Base-by-base conservation (phyloP, 2,329 filamentous ascomycete species). In the Monosporascus sp. region DNA sequence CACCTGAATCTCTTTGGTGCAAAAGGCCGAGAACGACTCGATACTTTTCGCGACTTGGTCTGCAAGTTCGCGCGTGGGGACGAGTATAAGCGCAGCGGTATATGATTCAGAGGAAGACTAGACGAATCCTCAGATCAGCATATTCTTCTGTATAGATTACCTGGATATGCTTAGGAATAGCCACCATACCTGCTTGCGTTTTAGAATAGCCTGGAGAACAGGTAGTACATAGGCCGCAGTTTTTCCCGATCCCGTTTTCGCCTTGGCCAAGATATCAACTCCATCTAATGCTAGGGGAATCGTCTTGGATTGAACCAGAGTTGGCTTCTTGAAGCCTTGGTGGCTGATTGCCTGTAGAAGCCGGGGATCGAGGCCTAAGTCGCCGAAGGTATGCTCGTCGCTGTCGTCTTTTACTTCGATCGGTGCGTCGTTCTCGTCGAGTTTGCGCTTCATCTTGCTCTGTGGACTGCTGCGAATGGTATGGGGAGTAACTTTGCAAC, bases 241-340 rank as follows among this genome's bases (percentile, higher is more conserved):
- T 78, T 99, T 99, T 61, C 94, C 94, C 4, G 92, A 96, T 14
- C 94, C 94, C 5, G 94, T 97, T 71, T 93, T 95, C 38, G 93
- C 90, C 66, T 93, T 91, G 51, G 91, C 92, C 39, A 97, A 77
- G 47, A 99, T 85, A 77, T 97, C 91, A 65, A 90, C 87, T 14
- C 94, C 93, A 58, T 91, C 84, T 18, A 97, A 77, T 22, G 90
- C 90, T 38, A 97, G 74, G 1, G 94, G 94, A 57, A 99, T 96
- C 1, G 90, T 89, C 70, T 88, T 87, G 43, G 84, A 81, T 72
- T 99, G 94, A 2, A 97, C 89, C 14, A 87, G 80, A n/a, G 94
- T 97, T 15, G 94, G 94, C 53, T 85, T 84, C 57, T 86, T 80
- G 74, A 92, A 97, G 70, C 88, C 86, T 70, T 94, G 88, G 67